phyloP scores from a whole-genome alignment of 2,329 filamentous ascomycete species.

The Ceratocystis harringtonii region DNA sequence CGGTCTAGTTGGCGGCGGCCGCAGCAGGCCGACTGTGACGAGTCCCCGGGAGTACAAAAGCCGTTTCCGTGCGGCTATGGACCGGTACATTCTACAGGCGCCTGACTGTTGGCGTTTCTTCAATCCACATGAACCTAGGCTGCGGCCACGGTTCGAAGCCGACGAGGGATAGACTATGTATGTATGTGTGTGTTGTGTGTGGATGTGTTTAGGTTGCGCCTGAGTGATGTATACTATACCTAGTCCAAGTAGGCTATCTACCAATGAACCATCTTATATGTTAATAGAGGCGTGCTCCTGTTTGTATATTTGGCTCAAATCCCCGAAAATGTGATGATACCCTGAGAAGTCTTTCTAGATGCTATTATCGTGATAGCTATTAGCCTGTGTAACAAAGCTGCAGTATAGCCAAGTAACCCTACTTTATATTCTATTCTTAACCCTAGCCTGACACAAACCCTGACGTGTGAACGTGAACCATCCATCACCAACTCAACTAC shows the following conservation, averaged over 20 bases:
- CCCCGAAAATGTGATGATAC: no score
- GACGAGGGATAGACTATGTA: background rate
- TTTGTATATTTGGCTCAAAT: no score
- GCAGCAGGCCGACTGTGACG: conserved; percentile 84
- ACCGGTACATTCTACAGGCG: conserved; percentile 63
- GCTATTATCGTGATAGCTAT: background rate
- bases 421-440: background rate
- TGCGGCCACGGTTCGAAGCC: conserved; percentile 4
- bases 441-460: background rate
- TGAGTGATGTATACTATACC: no score
- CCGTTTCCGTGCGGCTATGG: conserved; percentile 92
- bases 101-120: conserved; percentile 63
- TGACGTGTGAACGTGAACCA: background rate
- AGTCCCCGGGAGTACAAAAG: conserved; percentile 96
- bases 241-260: no score
- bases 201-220: no score
- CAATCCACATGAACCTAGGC: background rate
- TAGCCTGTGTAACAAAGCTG: background rate
- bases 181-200: background rate
- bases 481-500: background rate
- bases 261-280: background rate
- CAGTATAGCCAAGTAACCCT: background rate
- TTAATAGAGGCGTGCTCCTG: background rate
- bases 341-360: no score
- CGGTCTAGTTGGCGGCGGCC: conserved; percentile 59